A percentile compares a stretch with the other conserved stretches of the same genome.
phyloP scores from a whole-genome alignment of 192 early-diverging fungal genomes.

The Podila clonocystis region DNA sequence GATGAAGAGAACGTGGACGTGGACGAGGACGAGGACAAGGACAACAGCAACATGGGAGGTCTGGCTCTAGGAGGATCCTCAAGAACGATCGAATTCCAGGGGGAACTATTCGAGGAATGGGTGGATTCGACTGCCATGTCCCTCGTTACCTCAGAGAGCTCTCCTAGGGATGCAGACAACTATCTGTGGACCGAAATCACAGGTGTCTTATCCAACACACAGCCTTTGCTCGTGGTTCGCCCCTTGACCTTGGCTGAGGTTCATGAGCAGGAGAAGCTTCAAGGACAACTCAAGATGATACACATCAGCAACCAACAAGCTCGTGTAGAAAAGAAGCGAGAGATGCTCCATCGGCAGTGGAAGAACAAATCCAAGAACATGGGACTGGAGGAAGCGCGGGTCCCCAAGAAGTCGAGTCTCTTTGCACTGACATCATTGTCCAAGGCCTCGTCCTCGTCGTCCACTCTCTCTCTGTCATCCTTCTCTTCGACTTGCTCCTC shows the following conservation, averaged over 20 bases:
- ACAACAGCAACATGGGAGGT: neutral
- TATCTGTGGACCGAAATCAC: constrained; percentile 31
- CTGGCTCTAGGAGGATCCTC: too few species aligned
- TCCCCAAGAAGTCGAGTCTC: constrained; percentile 24
- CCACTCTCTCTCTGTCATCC: neutral
- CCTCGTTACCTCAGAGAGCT: neutral
- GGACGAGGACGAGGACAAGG: too few species aligned
- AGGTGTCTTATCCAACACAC: constrained; percentile 18
- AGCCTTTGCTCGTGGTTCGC: constrained; percentile 27
- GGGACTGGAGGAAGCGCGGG: constrained; percentile 21
- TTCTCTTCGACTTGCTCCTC: neutral
- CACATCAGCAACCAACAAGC: neutral
- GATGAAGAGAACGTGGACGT: too few species aligned
- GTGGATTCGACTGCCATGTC: neutral
- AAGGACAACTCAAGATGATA: neutral
- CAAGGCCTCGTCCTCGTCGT: neutral
- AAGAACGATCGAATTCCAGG: constrained; percentile 32
- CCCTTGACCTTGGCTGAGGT: constrained; percentile 14
- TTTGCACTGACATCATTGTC: constrained; percentile 25
- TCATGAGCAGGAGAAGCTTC: neutral
- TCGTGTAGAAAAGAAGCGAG: neutral
- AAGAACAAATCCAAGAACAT: constrained; percentile 20
- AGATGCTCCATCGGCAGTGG: constrained; percentile 2
- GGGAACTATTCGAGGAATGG: constrained; percentile 42
- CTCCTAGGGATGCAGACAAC: neutral